phyloP scores from a whole-genome alignment of 495 filamentous ascomycete genomes.

The Beverwykella pulmonaria region DNA sequence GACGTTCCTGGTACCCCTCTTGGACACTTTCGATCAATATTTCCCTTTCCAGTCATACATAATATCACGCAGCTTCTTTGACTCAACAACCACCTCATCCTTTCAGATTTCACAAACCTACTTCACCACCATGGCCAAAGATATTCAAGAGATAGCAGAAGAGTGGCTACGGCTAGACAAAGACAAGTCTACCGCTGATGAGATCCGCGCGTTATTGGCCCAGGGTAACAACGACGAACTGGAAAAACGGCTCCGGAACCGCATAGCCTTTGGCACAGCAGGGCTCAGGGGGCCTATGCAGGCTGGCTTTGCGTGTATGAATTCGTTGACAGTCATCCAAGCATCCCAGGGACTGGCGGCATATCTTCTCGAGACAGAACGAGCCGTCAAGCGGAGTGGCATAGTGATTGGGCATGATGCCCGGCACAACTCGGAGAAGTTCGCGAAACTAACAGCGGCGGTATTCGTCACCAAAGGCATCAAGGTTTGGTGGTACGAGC shows the following conservation, averaged over 20 bases:
- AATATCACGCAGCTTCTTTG: not conserved
- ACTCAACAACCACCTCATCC: not conserved
- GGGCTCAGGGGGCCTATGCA: slow-evolving; percentile 71
- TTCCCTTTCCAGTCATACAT: not conserved
- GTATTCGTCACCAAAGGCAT: slow-evolving; percentile 66
- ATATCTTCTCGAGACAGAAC: slow-evolving; percentile 55
- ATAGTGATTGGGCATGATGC: slow-evolving; percentile 72
- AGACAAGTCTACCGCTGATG: slow-evolving; percentile 59
- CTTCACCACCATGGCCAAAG: slow-evolving; percentile 8
- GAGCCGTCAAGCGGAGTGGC: slow-evolving; percentile 45
- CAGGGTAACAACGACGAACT: slow-evolving; percentile 55
- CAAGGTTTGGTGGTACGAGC: slow-evolving; percentile 63
- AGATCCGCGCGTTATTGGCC: slow-evolving; percentile 61
- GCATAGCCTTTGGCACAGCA: slow-evolving; percentile 72
- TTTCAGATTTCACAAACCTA: not conserved
- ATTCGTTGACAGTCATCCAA: slow-evolving; percentile 70
- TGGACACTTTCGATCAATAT: not conserved
- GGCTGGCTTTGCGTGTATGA: slow-evolving; percentile 72
- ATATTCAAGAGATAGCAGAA: slow-evolving; percentile 42
- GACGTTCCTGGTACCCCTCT: not conserved
- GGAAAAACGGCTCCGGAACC: slow-evolving; percentile 57
- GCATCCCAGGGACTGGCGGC: slow-evolving; percentile 71
- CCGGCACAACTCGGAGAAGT: slow-evolving; percentile 66
- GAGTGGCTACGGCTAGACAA: slow-evolving; percentile 69
- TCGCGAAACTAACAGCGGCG: slow-evolving; percentile 65